phyloP scores from a whole-genome alignment of 345 rosid genomes.

The Cochlearia excelsa region DNA sequence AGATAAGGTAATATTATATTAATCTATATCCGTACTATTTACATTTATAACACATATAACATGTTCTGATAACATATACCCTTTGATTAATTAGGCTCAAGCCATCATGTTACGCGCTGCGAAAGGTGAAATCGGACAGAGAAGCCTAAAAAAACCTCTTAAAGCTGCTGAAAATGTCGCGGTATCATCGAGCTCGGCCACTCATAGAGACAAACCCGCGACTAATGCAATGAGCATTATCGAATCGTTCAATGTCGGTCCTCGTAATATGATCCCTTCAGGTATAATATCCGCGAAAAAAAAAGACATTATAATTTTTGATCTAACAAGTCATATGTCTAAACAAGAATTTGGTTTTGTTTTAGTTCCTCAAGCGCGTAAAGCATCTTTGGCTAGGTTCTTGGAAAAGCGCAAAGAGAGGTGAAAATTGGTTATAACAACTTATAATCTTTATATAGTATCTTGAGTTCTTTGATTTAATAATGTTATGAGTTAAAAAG shows the following conservation, averaged over 20 bases:
- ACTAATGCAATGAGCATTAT: not conserved
- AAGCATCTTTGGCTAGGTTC: conserved; percentile 94
- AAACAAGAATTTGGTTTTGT: not conserved
- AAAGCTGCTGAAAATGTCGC: conserved; percentile 36
- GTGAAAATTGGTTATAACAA: conserved; percentile 29
- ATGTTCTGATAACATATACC: not conserved
- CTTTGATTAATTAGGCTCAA: conserved; percentile 53
- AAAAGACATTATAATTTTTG: not conserved
- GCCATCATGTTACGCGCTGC: conserved; percentile 81
- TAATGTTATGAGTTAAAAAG: not conserved
- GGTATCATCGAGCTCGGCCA: conserved; percentile 50
- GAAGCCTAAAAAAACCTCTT: conserved; percentile 25
- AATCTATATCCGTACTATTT: conserved; percentile 4
- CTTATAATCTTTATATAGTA: not conserved
- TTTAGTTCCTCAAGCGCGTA: conserved; percentile 81
- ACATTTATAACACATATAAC: not conserved
- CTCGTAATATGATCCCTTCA: conserved; percentile 51
- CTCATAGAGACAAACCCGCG: not conserved
- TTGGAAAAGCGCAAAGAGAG: conserved; percentile 97
- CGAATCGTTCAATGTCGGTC: conserved; percentile 3
- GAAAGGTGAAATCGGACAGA: conserved; percentile 23
- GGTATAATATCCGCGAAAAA: conserved; percentile 37
- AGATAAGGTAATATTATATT: conserved; percentile 53
- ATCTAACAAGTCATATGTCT: not conserved
- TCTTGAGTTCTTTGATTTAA: not conserved